These are phyloP conservation scores for Fagopyrum homotropicum DNA, from an alignment of 148 eudicot species.

Conservation along the genomic window DNA sequence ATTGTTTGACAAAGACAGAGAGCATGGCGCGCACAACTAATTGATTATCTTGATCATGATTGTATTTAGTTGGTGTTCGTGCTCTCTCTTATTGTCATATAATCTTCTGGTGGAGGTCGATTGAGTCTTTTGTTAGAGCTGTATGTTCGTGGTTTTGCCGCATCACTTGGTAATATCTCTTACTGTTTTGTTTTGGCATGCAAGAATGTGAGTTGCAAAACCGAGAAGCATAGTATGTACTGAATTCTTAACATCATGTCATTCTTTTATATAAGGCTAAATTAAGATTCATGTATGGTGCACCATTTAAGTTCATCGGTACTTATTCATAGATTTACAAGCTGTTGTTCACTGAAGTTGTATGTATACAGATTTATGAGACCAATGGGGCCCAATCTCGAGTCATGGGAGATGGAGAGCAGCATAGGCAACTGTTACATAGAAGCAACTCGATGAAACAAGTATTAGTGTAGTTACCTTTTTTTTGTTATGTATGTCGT, in stretches of 20 bases:
- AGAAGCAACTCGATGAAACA: too few relatives aligned
- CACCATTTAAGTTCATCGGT: too few relatives aligned
- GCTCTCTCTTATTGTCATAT: not conserved
- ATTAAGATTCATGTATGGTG: too few relatives aligned
- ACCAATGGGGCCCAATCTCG: too few relatives aligned
- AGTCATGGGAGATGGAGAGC: too few relatives aligned
- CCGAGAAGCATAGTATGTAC: not conserved
- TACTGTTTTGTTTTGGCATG: not conserved
- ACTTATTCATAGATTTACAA: too few relatives aligned
- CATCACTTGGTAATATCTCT: not conserved
- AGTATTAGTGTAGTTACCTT: too few relatives aligned
- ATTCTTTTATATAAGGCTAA: too few relatives aligned
- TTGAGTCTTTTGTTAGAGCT: not conserved
- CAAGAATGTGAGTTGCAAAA: not conserved
- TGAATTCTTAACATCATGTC: not conserved
- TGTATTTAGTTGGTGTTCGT: not conserved
- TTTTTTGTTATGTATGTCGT: too few relatives aligned
- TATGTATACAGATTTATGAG: too few relatives aligned
- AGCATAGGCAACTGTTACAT: too few relatives aligned
- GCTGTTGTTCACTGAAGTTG: too few relatives aligned
- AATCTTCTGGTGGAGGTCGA: not conserved
- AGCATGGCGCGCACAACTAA: not conserved
- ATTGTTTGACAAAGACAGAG: not conserved
- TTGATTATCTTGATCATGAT: not conserved
- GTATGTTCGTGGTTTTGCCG: not conserved